Evolutionary conservation across 306 rosid species (phyloP).

Genomic region (Vigna radiata): DNA sequence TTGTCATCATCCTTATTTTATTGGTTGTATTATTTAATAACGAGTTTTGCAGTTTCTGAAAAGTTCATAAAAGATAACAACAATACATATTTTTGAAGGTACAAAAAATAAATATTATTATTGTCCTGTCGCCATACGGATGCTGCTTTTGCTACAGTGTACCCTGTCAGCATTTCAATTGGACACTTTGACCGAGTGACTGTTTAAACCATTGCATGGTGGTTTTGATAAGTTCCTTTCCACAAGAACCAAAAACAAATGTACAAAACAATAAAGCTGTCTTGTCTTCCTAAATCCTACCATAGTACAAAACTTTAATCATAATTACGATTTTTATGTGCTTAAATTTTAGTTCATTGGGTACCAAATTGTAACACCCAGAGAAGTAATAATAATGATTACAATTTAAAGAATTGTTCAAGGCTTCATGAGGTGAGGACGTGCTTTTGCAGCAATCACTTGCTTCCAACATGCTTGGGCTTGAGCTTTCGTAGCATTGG

Average conservation of each 20-base stretch:
- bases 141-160: conserved; percentile 7
- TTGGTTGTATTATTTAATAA: conserved; percentile 21
- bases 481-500: conserved; percentile 5
- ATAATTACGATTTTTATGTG: conserved; percentile 22
- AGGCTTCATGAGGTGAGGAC: background rate
- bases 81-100: background rate
- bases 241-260: conserved; percentile 19
- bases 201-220: conserved; percentile 22
- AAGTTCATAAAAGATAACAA: background rate
- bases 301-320: conserved; percentile 12
- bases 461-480: conserved; percentile 22
- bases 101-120: background rate
- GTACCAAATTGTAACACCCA: background rate
- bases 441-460: background rate
- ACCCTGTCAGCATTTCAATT: conserved; percentile 36
- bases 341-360: conserved; percentile 2
- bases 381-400: background rate
- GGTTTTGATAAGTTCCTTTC: conserved; percentile 10
- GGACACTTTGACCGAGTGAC: conserved; percentile 40
- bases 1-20: conserved; percentile 11
- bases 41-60: background rate
- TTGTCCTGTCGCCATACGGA: conserved; percentile 24
- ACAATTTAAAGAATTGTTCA: background rate
- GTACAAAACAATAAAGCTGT: conserved; percentile 34
- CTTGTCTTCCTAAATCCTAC: conserved; percentile 30